These are phyloP conservation scores for Ilex aquifolium DNA, from an alignment of 257 asterid genomes.

Conservation along the genomic window DNA sequence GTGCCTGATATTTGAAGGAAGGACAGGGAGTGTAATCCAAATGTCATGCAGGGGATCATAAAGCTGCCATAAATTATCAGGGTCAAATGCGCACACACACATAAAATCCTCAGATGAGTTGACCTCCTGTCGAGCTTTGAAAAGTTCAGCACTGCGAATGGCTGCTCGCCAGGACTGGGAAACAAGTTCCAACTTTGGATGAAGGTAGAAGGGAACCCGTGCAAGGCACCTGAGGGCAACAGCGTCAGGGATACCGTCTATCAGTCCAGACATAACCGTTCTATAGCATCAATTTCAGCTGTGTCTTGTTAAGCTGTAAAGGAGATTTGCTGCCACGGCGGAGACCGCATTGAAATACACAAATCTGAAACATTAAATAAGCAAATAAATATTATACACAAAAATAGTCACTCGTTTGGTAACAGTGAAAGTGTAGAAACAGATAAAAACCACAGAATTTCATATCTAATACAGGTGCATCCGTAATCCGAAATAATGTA, in stretches of 20 bases:
- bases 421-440: too few relatives aligned
- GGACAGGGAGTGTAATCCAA: constrained; percentile 87
- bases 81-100: constrained; percentile 84
- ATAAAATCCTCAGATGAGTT: constrained; percentile 72
- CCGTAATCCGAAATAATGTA: too few relatives aligned
- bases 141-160: constrained; percentile 64
- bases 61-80: constrained; percentile 95
- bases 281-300: constrained; percentile 21
- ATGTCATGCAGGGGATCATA: constrained; percentile 74
- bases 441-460: too few relatives aligned
- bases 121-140: constrained; percentile 82
- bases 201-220: constrained; percentile 81
- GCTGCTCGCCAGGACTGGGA: constrained; percentile 89
- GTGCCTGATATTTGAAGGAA: constrained; percentile 81
- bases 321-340: constrained; percentile 15
- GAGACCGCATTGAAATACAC: constrained; percentile 14
- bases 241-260: constrained; percentile 98
- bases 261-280: constrained; percentile 71
- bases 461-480: too few relatives aligned
- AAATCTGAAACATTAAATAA: constrained; percentile 20
- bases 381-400: not conserved
- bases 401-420: too few relatives aligned
- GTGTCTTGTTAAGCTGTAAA: constrained; percentile 5
- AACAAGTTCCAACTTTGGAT: constrained; percentile 72
- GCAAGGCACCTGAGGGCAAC: constrained; percentile 91